phyloP scores from a whole-genome alignment of 768 basidiomycete genomes.

The Trametes cinnabarina region DNA sequence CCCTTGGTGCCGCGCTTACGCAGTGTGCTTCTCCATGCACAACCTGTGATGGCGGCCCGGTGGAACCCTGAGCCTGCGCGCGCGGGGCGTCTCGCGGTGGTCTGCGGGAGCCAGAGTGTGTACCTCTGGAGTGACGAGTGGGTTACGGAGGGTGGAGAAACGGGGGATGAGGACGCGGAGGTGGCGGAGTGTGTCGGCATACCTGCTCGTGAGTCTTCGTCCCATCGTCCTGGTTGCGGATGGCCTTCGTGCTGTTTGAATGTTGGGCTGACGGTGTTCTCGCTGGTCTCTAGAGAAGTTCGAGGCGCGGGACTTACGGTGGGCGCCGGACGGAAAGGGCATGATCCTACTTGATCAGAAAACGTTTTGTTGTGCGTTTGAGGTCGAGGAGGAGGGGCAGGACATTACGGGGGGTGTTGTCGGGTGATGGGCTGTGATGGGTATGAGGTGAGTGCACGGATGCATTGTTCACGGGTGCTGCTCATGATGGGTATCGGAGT shows the following conservation, averaged over 20 bases:
- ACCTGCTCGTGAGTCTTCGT: conserved; percentile 67
- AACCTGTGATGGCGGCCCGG: conserved; percentile 59
- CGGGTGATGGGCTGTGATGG: neutral
- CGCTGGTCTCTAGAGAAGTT: conserved; percentile 56
- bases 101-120: conserved; percentile 64
- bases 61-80: conserved; percentile 82
- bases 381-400: conserved; percentile 44
- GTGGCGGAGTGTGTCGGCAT: conserved; percentile 91
- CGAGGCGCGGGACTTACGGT: conserved; percentile 63
- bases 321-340: conserved; percentile 87
- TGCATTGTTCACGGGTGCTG: too few species aligned
- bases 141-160: conserved; percentile 45
- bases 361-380: conserved; percentile 83
- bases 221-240: neutral
- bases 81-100: conserved; percentile 65
- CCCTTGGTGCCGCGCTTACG: conserved; percentile 54
- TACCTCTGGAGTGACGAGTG: conserved; percentile 87
- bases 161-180: conserved; percentile 56
- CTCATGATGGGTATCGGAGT: too few species aligned
- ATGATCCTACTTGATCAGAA: conserved; percentile 72
- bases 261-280: neutral
- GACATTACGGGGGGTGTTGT: neutral
- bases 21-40: conserved; percentile 63
- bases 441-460: neutral
- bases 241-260: neutral